Percentiles rank a stretch among this genome's conserved stretches.
These are phyloP conservation scores for Penicillium paxilli DNA, from an alignment of 495 filamentous ascomycete genomes.

Conservation along the genomic window DNA sequence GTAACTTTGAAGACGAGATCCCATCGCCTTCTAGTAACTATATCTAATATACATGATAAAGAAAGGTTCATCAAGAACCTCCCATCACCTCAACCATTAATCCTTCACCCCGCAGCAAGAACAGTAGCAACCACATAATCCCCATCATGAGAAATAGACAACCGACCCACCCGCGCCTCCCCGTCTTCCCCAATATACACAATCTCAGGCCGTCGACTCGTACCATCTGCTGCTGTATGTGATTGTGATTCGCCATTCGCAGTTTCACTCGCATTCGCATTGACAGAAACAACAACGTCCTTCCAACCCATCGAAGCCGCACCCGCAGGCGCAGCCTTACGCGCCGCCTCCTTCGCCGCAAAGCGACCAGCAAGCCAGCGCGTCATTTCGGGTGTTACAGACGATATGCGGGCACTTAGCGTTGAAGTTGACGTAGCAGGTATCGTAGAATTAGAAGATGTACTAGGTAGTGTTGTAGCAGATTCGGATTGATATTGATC, in stretches of 20 bases:
- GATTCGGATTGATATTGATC: slow-evolving; percentile 8
- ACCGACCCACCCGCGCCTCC: slow-evolving; percentile 28
- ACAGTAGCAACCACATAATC: slow-evolving; percentile 60
- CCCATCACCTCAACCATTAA: not conserved
- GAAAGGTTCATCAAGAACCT: not conserved
- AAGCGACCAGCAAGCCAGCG: slow-evolving; percentile 51
- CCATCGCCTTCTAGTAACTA: no score
- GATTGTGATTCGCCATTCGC: no score
- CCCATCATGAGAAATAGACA: slow-evolving; percentile 62
- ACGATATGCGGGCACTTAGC: slow-evolving; percentile 15
- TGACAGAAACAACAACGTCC: slow-evolving; percentile 39
- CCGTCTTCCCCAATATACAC: slow-evolving; percentile 34
- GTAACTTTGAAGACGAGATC: no score
- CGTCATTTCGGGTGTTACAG: slow-evolving; percentile 38
- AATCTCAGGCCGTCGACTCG: slow-evolving; percentile 39
- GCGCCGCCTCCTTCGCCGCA: slow-evolving; percentile 50
- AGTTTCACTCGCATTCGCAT: slow-evolving; percentile 13
- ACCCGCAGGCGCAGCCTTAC: slow-evolving; percentile 44
- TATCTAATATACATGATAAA: no score
- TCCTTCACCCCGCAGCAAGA: slow-evolving; percentile 37
- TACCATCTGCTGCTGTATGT: slow-evolving; percentile 6
- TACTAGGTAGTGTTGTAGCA: not conserved
- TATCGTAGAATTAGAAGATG: not conserved
- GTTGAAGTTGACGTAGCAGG: not conserved
- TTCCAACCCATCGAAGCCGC: slow-evolving; percentile 43